Evolutionary conservation across 306 rosid species (phyloP).

Genomic region (Lithocarpus polystachyus): DNA sequence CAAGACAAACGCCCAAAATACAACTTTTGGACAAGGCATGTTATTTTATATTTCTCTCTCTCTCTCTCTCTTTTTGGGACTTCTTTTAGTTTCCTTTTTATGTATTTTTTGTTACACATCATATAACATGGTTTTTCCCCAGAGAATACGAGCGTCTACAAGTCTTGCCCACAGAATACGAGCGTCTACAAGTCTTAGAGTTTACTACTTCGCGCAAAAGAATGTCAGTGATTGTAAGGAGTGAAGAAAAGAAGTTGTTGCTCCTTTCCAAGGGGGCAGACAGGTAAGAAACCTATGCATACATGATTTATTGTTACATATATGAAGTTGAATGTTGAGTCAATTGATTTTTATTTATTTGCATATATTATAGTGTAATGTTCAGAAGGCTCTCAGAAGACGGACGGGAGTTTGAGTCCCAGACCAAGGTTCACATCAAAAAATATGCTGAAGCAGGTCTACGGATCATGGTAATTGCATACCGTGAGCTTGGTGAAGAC

Average conservation of each 20-base stretch:
- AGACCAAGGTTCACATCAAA: conserved; percentile 11
- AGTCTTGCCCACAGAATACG: conserved; percentile 27
- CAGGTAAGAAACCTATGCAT: conserved; percentile 14
- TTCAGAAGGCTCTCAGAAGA: conserved; percentile 24
- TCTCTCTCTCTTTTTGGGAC: too few relatives aligned
- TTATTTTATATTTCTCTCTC: neutral
- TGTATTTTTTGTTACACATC: conserved; percentile 2
- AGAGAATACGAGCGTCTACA: conserved; percentile 31
- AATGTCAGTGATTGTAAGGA: conserved; percentile 29
- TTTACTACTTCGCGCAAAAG: conserved; percentile 26
- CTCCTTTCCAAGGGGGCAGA: conserved; percentile 39
- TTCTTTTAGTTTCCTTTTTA: neutral
- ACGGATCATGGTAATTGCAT: conserved; percentile 31
- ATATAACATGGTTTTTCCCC: conserved; percentile 10
- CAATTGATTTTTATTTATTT: neutral
- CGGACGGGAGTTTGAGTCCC: neutral
- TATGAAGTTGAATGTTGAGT: neutral
- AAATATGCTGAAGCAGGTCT: conserved; percentile 35
- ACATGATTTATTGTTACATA: too few relatives aligned
- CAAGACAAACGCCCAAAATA: neutral
- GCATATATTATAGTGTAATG: conserved; percentile 16
- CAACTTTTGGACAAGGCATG: neutral
- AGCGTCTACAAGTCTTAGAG: conserved; percentile 29
- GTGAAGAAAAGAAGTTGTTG: conserved; percentile 23
- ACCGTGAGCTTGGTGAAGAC: conserved; percentile 11